phyloP scores from a whole-genome alignment of 1,284 basidiomycete species.

The Marasmius fiardii region DNA sequence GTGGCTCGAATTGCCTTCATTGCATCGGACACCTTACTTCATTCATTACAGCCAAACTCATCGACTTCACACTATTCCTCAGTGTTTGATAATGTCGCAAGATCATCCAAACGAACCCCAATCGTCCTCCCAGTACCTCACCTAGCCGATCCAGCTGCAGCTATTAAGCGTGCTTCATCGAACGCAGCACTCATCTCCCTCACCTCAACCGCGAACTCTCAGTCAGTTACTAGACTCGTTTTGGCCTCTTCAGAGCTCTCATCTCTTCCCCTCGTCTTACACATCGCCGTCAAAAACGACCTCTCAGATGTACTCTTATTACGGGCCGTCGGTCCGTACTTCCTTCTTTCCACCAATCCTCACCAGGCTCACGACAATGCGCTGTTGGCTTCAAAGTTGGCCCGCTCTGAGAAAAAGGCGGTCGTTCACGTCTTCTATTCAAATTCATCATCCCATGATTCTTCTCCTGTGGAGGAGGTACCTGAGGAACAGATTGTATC shows the following conservation, averaged over 20 bases:
- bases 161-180: slow-evolving; percentile 31
- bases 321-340: slow-evolving; percentile 53
- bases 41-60: slow-evolving; percentile 43
- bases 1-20: slow-evolving; percentile 70
- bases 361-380: slow-evolving; percentile 75
- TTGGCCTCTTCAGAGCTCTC: slow-evolving; percentile 41
- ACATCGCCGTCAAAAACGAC: slow-evolving; percentile 46
- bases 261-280: slow-evolving; percentile 41
- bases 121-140: slow-evolving; percentile 33
- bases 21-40: slow-evolving; percentile 62
- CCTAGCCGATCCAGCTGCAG: slow-evolving; percentile 44
- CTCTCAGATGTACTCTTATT: slow-evolving; percentile 58
- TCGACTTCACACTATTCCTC: slow-evolving; percentile 30
- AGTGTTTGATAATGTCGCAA: slow-evolving; percentile 11
- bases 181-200: slow-evolving; percentile 36
- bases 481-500: slow-evolving; percentile 53
- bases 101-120: slow-evolving; percentile 16
- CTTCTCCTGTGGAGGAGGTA: slow-evolving; percentile 50
- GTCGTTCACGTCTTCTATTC: slow-evolving; percentile 82
- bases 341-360: slow-evolving; percentile 59
- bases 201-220: slow-evolving; percentile 29
- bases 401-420: slow-evolving; percentile 51
- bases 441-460: slow-evolving; percentile 24
- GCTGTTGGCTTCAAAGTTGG: slow-evolving; percentile 67
- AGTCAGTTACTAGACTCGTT: slow-evolving; percentile 35